phyloP scores from a whole-genome alignment of 2,329 filamentous ascomycete species.

The Phoma sp. region DNA sequence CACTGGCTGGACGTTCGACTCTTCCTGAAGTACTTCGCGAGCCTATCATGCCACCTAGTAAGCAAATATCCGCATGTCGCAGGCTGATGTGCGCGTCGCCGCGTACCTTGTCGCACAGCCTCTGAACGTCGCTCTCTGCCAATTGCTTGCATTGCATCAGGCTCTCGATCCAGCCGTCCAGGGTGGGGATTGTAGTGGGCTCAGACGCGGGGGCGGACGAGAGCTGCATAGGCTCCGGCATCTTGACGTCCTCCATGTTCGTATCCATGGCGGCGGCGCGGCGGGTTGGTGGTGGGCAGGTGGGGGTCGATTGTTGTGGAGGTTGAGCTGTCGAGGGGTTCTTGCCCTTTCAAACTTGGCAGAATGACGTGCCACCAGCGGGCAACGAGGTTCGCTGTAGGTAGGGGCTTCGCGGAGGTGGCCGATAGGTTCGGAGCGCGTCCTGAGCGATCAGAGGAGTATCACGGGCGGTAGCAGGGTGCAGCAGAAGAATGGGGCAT shows the following conservation, averaged over 20 bases:
- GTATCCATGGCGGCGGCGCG: constrained; percentile 76
- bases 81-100: constrained; percentile 65
- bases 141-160: constrained; percentile 99
- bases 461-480: constrained; percentile 26
- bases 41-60: constrained; percentile 62
- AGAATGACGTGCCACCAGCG: constrained; percentile 43
- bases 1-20: constrained; percentile 98
- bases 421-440: constrained; percentile 4
- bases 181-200: constrained; percentile 85
- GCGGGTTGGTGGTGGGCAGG: constrained; percentile 30
- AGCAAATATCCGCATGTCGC: constrained; percentile 12
- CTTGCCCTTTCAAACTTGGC: constrained; percentile 45
- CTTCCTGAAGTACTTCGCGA: constrained; percentile 93
- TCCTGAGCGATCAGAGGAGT: constrained; percentile 19
- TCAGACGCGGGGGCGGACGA: constrained; percentile 72
- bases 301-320: constrained; percentile 35
- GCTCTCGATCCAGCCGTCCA: constrained; percentile 98
- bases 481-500: constrained; percentile 27
- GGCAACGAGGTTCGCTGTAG: constrained; percentile 14
- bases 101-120: constrained; percentile 92
- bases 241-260: constrained; percentile 98
- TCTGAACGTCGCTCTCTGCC: constrained; percentile 90
- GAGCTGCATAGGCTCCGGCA: constrained; percentile 77
- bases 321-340: constrained; percentile 43
- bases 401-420: constrained; percentile 1